Evolutionary conservation across 139 green algal genomes (phyloP).

Genomic region (Haematococcus lacustris): DNA sequence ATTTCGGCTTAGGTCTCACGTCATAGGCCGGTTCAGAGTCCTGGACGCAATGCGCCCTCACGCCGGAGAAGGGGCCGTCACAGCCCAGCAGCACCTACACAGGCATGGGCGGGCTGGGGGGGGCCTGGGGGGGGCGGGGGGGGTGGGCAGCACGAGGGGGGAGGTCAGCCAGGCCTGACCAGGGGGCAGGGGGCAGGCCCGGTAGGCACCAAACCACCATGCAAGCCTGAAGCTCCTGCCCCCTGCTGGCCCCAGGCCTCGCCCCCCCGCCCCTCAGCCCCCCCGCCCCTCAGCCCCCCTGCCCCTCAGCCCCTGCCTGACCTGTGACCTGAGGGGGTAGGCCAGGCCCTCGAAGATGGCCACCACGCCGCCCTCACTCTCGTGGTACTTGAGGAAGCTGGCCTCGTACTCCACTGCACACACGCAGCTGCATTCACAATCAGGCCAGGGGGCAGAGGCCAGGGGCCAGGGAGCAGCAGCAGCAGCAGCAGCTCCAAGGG

Average conservation of each 20-base stretch:
- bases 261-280: too few species aligned
- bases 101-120: neutral
- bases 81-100: constrained; percentile 22
- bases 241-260: neutral
- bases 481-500: neutral
- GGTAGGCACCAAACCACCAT: too few species aligned
- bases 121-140: too few species aligned
- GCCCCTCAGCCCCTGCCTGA: neutral
- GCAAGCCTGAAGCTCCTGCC: neutral
- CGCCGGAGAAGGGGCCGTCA: constrained; percentile 19
- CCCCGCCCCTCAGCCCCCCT: too few species aligned
- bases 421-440: neutral
- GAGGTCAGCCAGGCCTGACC: too few species aligned
- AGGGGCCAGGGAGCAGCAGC: neutral
- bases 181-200: too few species aligned
- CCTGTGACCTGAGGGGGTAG: neutral
- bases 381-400: constrained; percentile 12
- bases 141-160: too few species aligned
- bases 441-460: neutral
- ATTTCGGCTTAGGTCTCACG: constrained; percentile 16
- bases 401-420: constrained; percentile 8
- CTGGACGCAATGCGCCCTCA: constrained; percentile 14
- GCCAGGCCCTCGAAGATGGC: constrained; percentile 10
- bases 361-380: constrained; percentile 9
- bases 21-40: constrained; percentile 22